Percentiles rank a stretch among this genome's conserved stretches.
Conservation (phyloP, 176 grass and related monocot species). For the Aegilops bicornis region DNA sequence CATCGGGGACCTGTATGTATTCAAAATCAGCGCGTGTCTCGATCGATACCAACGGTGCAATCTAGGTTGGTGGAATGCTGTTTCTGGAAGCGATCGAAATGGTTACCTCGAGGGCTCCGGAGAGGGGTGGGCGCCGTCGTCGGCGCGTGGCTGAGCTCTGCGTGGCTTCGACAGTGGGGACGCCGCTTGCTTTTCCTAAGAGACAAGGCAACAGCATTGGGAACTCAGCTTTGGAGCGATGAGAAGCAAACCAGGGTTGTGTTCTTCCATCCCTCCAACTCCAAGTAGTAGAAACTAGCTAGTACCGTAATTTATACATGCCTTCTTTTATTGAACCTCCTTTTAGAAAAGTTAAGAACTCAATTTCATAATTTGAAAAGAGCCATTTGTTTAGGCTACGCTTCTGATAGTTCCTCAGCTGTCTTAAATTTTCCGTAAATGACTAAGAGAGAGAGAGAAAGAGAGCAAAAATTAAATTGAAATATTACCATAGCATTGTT, state of each 20-base stretch:
- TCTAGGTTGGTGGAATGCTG: neutral
- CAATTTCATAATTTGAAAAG: neutral
- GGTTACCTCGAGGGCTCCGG: slow-evolving; percentile 38
- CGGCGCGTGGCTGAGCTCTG: slow-evolving; percentile 2
- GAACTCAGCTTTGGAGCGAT: slow-evolving; percentile 14
- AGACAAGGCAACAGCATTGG: slow-evolving; percentile 43
- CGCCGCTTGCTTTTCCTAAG: slow-evolving; percentile 47
- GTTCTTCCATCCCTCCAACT: neutral
- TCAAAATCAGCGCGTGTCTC: neutral
- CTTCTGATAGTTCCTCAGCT: too few species aligned
- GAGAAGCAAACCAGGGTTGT: neutral
- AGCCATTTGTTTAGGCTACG: neutral
- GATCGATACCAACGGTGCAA: neutral
- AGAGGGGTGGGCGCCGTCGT: slow-evolving; percentile 9
- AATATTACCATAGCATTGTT: too few species aligned
- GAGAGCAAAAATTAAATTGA: too few species aligned
- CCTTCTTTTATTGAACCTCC: too few species aligned
- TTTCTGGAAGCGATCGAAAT: neutral
- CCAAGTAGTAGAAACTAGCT: too few species aligned
- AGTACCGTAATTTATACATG: too few species aligned
- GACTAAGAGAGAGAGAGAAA: too few species aligned
- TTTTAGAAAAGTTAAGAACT: too few species aligned
- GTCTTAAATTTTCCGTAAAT: too few species aligned
- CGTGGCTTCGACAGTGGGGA: slow-evolving; percentile 14
- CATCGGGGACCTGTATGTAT: slow-evolving; percentile 21